These are phyloP conservation scores for Phytopythium delawarense DNA, from an alignment of 352 stramenopile species.

Conservation along the genomic window DNA sequence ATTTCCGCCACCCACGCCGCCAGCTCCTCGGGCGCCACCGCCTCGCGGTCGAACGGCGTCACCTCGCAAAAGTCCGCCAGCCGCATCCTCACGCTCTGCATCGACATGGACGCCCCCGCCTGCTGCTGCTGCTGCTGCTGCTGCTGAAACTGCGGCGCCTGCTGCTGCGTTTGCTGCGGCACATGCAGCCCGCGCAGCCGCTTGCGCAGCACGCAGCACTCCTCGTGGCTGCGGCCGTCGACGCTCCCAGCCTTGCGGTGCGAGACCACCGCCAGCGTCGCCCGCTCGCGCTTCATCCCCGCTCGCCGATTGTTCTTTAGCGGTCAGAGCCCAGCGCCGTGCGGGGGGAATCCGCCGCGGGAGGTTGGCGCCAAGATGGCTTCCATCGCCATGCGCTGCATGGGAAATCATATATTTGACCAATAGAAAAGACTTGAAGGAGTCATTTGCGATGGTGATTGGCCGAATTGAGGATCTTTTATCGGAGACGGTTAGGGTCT, in stretches of 20 bases:
- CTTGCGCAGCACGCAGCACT: constrained; percentile 35
- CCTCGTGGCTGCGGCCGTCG: constrained; percentile 17
- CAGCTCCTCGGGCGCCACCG: constrained; percentile 38
- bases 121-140: not conserved
- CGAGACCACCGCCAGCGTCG: constrained; percentile 18
- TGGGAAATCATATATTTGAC: not conserved
- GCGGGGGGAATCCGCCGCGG: not conserved
- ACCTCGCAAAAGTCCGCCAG: constrained; percentile 31
- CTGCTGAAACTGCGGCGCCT: constrained; percentile 9
- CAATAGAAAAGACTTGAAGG: not conserved
- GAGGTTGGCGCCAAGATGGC: not conserved
- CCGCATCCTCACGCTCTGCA: constrained; percentile 8
- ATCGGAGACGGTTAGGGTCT: constrained; percentile 1
- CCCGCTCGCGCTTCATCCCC: constrained; percentile 47
- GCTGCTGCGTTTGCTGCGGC: constrained; percentile 2
- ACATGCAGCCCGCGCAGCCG: constrained; percentile 25
- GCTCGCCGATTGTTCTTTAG: constrained; percentile 1
- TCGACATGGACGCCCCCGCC: not conserved
- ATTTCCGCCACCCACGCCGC: constrained; percentile 48
- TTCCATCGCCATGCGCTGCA: not conserved
- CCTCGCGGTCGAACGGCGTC: constrained; percentile 32
- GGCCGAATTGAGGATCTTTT: not conserved
- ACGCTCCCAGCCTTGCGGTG: constrained; percentile 18
- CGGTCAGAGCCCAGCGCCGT: not conserved
- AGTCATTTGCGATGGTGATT: not conserved